A percentile compares a stretch with the other conserved stretches of the same genome.
phyloP scores from a whole-genome alignment of 2,329 filamentous ascomycete genomes.

The Scorias spongiosa region DNA sequence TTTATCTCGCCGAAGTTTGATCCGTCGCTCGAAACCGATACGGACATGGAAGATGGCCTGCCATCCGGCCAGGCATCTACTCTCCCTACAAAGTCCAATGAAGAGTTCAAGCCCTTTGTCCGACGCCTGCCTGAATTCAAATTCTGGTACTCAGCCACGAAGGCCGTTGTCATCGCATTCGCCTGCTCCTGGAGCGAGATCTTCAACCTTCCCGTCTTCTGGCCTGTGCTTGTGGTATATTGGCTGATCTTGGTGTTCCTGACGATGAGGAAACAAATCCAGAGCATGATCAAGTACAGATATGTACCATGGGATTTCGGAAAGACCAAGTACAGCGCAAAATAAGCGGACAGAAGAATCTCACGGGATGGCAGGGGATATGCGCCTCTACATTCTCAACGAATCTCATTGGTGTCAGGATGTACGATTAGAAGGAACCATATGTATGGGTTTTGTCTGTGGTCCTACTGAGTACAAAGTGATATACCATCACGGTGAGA shows the following conservation, averaged over 20 bases:
- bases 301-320: constrained; percentile 26
- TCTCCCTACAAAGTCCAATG: constrained; percentile 86
- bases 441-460: too few species aligned
- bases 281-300: constrained; percentile 99
- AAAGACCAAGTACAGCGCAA: constrained; percentile 19
- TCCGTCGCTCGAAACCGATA: constrained; percentile 86
- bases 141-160: constrained; percentile 95
- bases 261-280: constrained; percentile 98
- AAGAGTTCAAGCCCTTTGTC: constrained; percentile 97
- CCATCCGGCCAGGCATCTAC: constrained; percentile 44
- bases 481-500: too few species aligned
- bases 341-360: background rate
- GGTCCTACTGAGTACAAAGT: too few species aligned
- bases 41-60: constrained; percentile 82
- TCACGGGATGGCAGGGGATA: too few species aligned
- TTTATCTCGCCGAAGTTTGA: constrained; percentile 98
- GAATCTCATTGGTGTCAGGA: too few species aligned
- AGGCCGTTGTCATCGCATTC: constrained; percentile 71
- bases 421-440: too few species aligned
- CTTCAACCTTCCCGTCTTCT: constrained; percentile 97
- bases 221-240: constrained; percentile 95
- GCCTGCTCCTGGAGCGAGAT: constrained; percentile 82
- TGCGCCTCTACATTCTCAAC: too few species aligned
- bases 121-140: constrained; percentile 95
- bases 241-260: constrained; percentile 94